phyloP scores from a whole-genome alignment of 2,329 filamentous ascomycete genomes.

The Claviceps humidiphila region DNA sequence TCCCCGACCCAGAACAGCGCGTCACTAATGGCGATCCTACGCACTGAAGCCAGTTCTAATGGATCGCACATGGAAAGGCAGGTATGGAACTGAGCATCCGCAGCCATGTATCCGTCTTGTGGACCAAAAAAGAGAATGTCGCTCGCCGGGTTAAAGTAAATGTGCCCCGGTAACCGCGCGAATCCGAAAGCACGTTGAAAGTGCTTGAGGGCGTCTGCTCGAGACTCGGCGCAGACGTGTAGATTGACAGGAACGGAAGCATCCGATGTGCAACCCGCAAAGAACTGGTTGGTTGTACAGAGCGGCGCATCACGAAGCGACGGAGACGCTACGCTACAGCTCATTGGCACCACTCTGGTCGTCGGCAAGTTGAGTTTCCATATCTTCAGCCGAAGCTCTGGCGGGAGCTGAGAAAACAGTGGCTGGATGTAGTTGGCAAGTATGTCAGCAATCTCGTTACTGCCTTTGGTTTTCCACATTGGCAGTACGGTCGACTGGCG shows the following conservation, averaged over 20 bases:
- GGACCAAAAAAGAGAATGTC: slow-evolving; percentile 37
- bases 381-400: slow-evolving; percentile 33
- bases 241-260: slow-evolving; percentile 29
- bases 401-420: slow-evolving; percentile 28
- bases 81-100: slow-evolving; percentile 31
- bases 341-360: slow-evolving; percentile 30
- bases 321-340: slow-evolving; percentile 22
- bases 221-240: slow-evolving; percentile 33
- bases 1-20: slow-evolving; percentile 26
- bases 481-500: background rate
- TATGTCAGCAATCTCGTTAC: background rate
- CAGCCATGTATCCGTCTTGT: slow-evolving; percentile 30
- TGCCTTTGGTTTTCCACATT: background rate
- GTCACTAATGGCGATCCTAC: slow-evolving; percentile 32
- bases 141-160: slow-evolving; percentile 26
- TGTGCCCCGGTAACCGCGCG: slow-evolving; percentile 24
- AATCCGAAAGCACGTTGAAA: slow-evolving; percentile 30
- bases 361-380: slow-evolving; percentile 31
- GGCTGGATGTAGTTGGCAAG: slow-evolving; percentile 17
- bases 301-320: slow-evolving; percentile 9
- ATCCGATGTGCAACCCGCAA: slow-evolving; percentile 27
- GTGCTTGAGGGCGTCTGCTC: slow-evolving; percentile 26
- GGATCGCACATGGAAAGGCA: slow-evolving; percentile 29
- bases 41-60: slow-evolving; percentile 26
- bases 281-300: slow-evolving; percentile 8